These are phyloP conservation scores for Solanum chmielewskii DNA, from an alignment of 257 asterid genomes.

Conservation along the genomic window DNA sequence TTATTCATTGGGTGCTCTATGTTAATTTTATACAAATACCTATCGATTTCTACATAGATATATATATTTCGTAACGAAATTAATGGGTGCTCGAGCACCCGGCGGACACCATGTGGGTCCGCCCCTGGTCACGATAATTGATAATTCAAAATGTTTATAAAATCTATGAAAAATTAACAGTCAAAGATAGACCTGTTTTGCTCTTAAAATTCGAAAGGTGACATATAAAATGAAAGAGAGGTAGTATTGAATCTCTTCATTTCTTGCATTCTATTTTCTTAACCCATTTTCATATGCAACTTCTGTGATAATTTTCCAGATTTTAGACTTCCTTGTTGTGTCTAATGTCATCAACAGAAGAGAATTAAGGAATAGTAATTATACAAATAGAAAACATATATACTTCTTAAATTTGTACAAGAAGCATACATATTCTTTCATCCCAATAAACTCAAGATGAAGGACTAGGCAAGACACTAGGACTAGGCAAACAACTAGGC, in stretches of 20 bases:
- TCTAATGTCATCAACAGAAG: not conserved
- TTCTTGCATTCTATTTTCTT: not conserved
- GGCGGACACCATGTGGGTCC: too few species aligned
- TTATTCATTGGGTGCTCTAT: too few species aligned
- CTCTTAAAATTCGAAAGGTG: too few species aligned
- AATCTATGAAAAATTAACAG: too few species aligned
- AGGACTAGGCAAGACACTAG: conserved; percentile 72
- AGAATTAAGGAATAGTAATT: not conserved
- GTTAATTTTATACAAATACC: too few species aligned
- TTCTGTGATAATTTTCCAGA: not conserved
- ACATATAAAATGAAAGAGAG: too few species aligned
- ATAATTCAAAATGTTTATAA: too few species aligned
- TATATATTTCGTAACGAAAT: too few species aligned
- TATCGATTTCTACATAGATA: too few species aligned
- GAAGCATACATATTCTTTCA: not conserved
- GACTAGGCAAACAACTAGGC: conserved; percentile 62
- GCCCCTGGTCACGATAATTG: too few species aligned
- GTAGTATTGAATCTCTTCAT: not conserved
- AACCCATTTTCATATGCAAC: not conserved
- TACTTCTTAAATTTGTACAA: conserved; percentile 1
- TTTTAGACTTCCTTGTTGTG: not conserved
- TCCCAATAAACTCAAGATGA: conserved; percentile 18
- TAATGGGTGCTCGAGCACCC: too few species aligned
- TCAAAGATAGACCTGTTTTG: too few species aligned
- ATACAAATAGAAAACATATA: not conserved